phyloP scores from a whole-genome alignment of 441 rosid species.

The Mallotus japonicus region DNA sequence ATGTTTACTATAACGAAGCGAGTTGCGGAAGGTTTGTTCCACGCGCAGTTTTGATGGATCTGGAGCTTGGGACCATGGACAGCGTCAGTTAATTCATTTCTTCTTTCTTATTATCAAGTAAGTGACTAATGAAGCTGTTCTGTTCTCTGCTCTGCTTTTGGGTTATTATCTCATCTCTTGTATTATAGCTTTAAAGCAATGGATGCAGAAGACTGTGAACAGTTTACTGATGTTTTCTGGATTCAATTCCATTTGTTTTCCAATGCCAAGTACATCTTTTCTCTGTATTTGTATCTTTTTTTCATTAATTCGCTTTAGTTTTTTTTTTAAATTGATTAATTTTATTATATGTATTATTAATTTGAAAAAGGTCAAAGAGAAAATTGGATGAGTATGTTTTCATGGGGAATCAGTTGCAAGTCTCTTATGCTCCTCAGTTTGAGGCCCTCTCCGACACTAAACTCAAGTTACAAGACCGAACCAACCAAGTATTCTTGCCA shows the following conservation, averaged over 20 bases:
- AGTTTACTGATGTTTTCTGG: constrained; percentile 80
- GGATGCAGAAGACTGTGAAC: constrained; percentile 85
- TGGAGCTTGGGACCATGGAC: constrained; percentile 60
- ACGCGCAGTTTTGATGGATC: constrained; percentile 56
- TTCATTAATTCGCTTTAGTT: too few species aligned
- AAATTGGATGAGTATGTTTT: constrained; percentile 78
- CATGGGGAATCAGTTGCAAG: constrained; percentile 67
- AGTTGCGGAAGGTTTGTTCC: constrained; percentile 58
- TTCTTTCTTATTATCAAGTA: too few species aligned
- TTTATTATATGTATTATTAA: too few species aligned
- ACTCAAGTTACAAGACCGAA: constrained; percentile 76
- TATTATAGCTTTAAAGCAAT: constrained; percentile 70
- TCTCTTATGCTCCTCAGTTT: constrained; percentile 75
- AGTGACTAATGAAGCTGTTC: too few species aligned
- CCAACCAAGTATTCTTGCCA: constrained; percentile 66
- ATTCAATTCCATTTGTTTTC: constrained; percentile 58
- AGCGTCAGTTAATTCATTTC: constrained; percentile 31
- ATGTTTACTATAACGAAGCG: constrained; percentile 60
- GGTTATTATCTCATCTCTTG: background rate
- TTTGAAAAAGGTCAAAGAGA: constrained; percentile 60
- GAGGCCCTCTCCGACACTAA: constrained; percentile 66
- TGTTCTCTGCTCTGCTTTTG: too few species aligned
- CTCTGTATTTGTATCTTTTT: background rate
- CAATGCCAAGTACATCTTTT: constrained; percentile 62
- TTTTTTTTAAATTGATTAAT: background rate